Base-by-base conservation (phyloP, 352 stramenopile genomes). In the Ochromonadaceae sp. region DNA sequence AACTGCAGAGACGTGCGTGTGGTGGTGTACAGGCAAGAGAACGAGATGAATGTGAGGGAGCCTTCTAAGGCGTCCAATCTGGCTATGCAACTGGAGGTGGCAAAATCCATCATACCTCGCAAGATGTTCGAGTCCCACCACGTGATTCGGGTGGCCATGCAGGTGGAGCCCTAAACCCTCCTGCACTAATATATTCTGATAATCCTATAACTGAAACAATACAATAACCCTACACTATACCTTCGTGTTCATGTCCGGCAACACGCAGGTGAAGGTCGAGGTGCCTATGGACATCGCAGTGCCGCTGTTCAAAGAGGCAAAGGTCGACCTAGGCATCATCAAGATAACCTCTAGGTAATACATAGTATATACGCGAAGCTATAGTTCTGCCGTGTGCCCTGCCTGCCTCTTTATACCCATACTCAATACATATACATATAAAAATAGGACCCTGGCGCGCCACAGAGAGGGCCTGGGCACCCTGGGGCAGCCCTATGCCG, bases 401-500 rank as follows among this genome's bases (percentile, higher is more conserved):
- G n/a, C n/a, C n/a, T n/a, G n/a, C n/a, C n/a, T n/a, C n/a, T n/a
- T n/a, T n/a, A n/a, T n/a, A n/a, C n/a, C n/a, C n/a, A n/a, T n/a
- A n/a, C n/a, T n/a, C n/a, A n/a, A n/a, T n/a, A n/a, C n/a, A n/a
- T n/a, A n/a, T n/a, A n/a, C n/a, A n/a, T n/a, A n/a, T n/a, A n/a
- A n/a, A n/a, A n/a, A n/a, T n/a, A n/a, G 9, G 52, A 50, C 9
- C 5, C 26, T 50, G 31, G 31, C 32, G 43, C 5, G 20, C 9
- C 7, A 46, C 10, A 48, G 9, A 10, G 34, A 30, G 43, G 52
- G 32, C 32, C 9, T 32, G 9, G 1, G n/a, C 9, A 14, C n/a
- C n/a, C n/a, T n/a, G n/a, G n/a, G n/a, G n/a, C n/a, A n/a, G n/a
- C 52, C 52, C 32, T 60, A 60, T 48, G 43, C 52, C 32, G 52